Evolutionary conservation across 345 rosid genomes (phyloP).

Genomic region (Corymbia maculata): DNA sequence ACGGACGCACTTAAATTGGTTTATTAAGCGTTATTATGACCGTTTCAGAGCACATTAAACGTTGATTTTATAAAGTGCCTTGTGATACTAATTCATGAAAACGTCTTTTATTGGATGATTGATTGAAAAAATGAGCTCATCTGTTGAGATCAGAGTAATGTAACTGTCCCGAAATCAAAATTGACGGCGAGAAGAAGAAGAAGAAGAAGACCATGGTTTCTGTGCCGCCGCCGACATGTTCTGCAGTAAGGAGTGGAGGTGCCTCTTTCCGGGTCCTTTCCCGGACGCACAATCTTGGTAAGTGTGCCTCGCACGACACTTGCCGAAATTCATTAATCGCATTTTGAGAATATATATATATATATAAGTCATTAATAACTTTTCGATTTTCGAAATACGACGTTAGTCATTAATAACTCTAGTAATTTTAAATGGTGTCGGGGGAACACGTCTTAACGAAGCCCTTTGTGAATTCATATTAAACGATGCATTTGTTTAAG

Average conservation of each 20-base stretch:
- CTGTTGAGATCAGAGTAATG: too few relatives aligned
- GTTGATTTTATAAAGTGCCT: too few relatives aligned
- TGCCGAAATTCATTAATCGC: neutral
- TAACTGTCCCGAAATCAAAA: neutral
- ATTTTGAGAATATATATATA: too few relatives aligned
- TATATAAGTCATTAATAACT: neutral
- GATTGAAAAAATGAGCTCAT: too few relatives aligned
- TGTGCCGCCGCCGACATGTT: neutral
- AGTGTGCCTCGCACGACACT: neutral
- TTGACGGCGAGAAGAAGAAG: neutral
- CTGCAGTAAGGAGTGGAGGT: neutral
- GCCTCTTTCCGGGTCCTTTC: neutral
- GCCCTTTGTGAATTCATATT: neutral
- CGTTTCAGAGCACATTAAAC: too few relatives aligned
- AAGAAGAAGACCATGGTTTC: neutral
- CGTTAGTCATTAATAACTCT: neutral
- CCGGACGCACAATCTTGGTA: neutral
- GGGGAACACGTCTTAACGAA: fast-evolving
- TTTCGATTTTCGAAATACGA: neutral
- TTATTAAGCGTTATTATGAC: too few relatives aligned
- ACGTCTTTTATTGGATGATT: too few relatives aligned
- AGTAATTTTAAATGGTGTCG: neutral
- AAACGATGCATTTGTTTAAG: neutral
- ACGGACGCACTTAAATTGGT: too few relatives aligned
- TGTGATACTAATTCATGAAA: too few relatives aligned